Base-by-base conservation (phyloP, 345 rosid species). In the Adansonia digitata region DNA sequence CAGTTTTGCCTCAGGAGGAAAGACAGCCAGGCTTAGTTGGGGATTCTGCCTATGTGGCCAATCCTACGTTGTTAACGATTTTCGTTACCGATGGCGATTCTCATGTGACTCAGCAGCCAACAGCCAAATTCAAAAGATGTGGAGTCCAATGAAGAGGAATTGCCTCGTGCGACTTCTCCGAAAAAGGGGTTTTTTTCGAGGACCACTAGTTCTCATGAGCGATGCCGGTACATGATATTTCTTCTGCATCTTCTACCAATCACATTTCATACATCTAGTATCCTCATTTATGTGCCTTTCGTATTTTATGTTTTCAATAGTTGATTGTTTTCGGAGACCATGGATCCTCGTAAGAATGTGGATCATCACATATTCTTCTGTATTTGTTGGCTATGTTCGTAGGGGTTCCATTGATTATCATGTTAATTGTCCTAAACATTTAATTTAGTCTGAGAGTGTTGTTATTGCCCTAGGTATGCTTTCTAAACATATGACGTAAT, bases 161-260 rank as follows among this genome's bases (percentile, higher is more conserved):
- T 74, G 51, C 69, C 79, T 3, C 0, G 10, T 9, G 59, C 66
- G 60, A 69, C 45, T 52, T 77, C 90, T 31, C 87, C 55, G 2
- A 49, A 75, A 63, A 90, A 87, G 80, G 88, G 78, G 34, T 73
- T 75, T 76, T 76, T 91, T 81, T 87, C 92, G 7, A 82, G 92
- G 65, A 85, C 67, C 70, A 4, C 75, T 46, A 93, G 93, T 77
- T 84, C 88, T 81, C 89, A 88, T 34, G 95, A 91, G 18, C 91
- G 91, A 79, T 91, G 98, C 91, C 86, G 93, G 94, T 88, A 64
- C 27, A 2, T 70, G 11, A 63, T 6, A 10, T 56, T 11, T 60
- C 27, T 51, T 29, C 60, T 22, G 42, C 22, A 5, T 31, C 61
- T 29, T 17, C 60, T 49, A 11, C 60, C 17, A 14, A 26, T n/a